Percentiles rank a stretch among this genome's conserved stretches.
Evolutionary conservation across 106 monocot species (phyloP).

Genomic region (Alisma plantagoaquatica): DNA sequence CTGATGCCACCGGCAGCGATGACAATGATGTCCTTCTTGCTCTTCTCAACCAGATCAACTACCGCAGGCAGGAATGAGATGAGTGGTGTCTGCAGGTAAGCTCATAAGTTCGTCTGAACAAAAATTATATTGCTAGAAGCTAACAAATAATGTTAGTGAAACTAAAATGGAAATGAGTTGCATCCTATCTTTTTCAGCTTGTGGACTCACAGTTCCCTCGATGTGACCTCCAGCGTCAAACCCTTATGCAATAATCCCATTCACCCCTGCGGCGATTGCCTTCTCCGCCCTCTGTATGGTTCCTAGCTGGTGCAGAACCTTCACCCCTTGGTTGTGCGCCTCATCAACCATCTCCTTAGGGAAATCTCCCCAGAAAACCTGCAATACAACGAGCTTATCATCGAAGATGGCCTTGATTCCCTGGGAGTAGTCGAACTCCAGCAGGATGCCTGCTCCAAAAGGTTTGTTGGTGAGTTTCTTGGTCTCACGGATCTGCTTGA

Average conservation of each 20-base stretch:
- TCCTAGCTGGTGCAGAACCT: constrained; percentile 78
- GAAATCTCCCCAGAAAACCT: constrained; percentile 76
- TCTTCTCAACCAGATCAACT: not conserved
- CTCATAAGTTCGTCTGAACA: constrained; percentile 40
- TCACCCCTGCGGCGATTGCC: no score
- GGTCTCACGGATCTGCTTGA: not conserved
- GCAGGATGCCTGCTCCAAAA: constrained; percentile 57
- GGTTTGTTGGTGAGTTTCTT: constrained; percentile 43
- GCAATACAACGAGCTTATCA: no score
- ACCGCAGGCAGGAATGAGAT: not conserved
- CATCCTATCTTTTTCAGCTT: no score
- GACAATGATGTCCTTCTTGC: not conserved
- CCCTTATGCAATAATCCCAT: no score
- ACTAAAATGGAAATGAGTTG: no score
- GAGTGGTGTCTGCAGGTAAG: not conserved
- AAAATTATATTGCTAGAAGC: no score
- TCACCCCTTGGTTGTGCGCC: constrained; percentile 68
- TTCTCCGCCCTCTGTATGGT: no score
- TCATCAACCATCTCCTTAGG: constrained; percentile 47
- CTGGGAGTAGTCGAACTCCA: constrained; percentile 53
- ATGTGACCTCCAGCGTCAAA: no score
- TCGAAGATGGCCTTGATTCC: constrained; percentile 60
- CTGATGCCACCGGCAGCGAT: constrained; percentile 4
- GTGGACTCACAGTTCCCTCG: no score
- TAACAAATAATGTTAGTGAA: no score